phyloP scores from a whole-genome alignment of 176 grass and related monocot genomes.

The sorghum (Sorghum bicolor) region Sorghum_bicolor_NCBIv3 NC_012870.2:22188001-22188500 shows the following conservation, averaged over 20 bases:
- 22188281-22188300: background rate
- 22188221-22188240: conserved; percentile 30
- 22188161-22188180: conserved; percentile 34
- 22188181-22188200: conserved; percentile 23
- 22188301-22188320: conserved; percentile 13
- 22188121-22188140: conserved; percentile 14
- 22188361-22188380: background rate
- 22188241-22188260: conserved; percentile 20
- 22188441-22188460: conserved; percentile 37
- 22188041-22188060: conserved; percentile 13
- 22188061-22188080: conserved; percentile 22
- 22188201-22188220: conserved; percentile 21
- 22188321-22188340: conserved; percentile 37
- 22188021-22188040: conserved; percentile 14
- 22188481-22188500: background rate
- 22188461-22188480: conserved; percentile 12
- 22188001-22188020: background rate
- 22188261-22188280: conserved; percentile 1
- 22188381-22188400: conserved; percentile 1
- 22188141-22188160: conserved; percentile 46
- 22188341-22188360: background rate
- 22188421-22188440: conserved; percentile 32
- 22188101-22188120: background rate
- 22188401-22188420: conserved; percentile 22
- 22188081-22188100: background rate